Base-by-base conservation (phyloP, 768 basidiomycete species). In the Lanmaoa pseudosensibilis region DNA sequence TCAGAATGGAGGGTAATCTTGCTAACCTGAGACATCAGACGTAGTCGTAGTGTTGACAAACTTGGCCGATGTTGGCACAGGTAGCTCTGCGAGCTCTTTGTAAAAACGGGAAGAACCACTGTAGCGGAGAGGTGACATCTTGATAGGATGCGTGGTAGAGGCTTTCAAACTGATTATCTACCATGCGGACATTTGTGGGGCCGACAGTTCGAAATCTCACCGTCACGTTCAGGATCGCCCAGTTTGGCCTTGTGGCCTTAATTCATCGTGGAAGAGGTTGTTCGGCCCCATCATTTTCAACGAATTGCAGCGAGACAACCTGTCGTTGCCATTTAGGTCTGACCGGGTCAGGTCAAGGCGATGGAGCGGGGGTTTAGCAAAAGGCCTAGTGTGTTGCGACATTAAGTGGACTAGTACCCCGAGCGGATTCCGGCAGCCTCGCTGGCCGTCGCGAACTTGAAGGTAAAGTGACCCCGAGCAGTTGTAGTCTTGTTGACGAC, bases 61-160 rank as follows among this genome's bases (percentile, higher is more conserved):
- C 13, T 67, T 57, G 9, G 73, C 75, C 1, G 74, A 71, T 15
- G 67, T 68, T 4, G 75, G 74, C 8, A 72, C 52, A 11, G 79
- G 77, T 11, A 79, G 59, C 61, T 75, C 77, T 33, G 76, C 71
- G 5, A 80, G 71, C 27, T 70, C 66, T 4, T 59, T 66, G 63
- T 78, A 80, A 21, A 65, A 59, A 21, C 4, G 40, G 16, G 65
- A 60, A 2, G 61, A 15, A 18, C 69, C 69, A 32, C 53, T 37
- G 54, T 71, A 57, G 32, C 46, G 47, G 16, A 69, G 62, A 45
- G 53, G 46, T 15, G 63, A 44, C 68, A 69, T 69, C 11, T 2
- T 39, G 34, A 4, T 19, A 23, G 15, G 49, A 30, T 27, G 4
- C 2, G 32, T 21, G 32, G 9, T 23, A 18, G 27, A 27, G 4